Evolutionary conservation across 1,139 yeast genomes (phyloP).

Genomic region (Entelexis paramagnoliae): DNA sequence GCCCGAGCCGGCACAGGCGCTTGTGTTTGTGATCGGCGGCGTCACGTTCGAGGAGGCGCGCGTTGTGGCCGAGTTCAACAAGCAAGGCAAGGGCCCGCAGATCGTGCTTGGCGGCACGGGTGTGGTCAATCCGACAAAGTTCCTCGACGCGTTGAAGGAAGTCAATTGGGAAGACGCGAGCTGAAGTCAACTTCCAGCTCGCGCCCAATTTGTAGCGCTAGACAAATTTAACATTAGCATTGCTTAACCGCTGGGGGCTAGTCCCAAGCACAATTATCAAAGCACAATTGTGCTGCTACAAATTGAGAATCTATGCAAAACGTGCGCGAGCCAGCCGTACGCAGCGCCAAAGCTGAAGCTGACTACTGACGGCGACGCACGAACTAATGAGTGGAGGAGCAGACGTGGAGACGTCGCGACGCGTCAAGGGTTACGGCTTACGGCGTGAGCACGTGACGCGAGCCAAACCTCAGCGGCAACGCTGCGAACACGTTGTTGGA

Average conservation of each 20-base stretch:
- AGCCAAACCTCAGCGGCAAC: not conserved
- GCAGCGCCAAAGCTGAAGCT: no score
- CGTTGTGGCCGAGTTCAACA: constrained; percentile 60
- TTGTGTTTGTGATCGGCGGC: constrained; percentile 82
- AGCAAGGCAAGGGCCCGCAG: constrained; percentile 42
- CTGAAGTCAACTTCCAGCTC: not conserved
- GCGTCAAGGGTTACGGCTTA: not conserved
- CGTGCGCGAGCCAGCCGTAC: no score
- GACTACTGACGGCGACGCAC: no score
- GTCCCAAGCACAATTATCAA: no score
- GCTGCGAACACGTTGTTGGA: constrained; percentile 6
- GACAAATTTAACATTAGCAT: no score
- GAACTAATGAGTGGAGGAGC: no score
- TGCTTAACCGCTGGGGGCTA: no score
- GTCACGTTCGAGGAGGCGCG: constrained; percentile 87
- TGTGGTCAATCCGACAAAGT: constrained; percentile 45
- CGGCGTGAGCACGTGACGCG: not conserved
- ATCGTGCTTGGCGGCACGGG: constrained; percentile 69
- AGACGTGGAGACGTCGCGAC: not conserved
- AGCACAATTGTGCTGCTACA: no score
- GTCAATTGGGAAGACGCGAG: not conserved
- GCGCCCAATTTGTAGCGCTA: no score
- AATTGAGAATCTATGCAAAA: no score
- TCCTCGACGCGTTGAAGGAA: constrained; percentile 35
- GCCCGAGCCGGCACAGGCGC: constrained; percentile 40